These are phyloP conservation scores for Colletotrichum coccodes DNA, from an alignment of 2,329 filamentous ascomycete genomes.

Conservation along the genomic window DNA sequence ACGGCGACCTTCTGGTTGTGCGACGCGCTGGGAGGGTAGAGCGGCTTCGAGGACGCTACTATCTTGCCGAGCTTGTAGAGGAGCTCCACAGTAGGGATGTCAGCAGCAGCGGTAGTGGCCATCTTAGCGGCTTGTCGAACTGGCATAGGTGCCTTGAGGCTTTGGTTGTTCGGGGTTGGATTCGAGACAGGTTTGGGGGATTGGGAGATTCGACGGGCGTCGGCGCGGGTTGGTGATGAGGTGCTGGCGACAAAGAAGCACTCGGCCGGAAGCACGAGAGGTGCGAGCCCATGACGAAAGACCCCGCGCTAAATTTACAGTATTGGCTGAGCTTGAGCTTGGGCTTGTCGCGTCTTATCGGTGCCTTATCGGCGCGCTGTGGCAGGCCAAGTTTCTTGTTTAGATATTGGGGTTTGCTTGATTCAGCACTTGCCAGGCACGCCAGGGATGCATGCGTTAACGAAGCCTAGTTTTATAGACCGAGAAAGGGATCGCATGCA, in stretches of 20 bases:
- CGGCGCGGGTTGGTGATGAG: background rate
- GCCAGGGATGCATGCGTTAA: too few relatives aligned
- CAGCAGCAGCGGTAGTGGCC: slow-evolving; percentile 53
- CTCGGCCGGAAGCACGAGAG: slow-evolving; percentile 1
- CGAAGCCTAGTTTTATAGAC: too few relatives aligned
- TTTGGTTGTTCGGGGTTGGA: background rate
- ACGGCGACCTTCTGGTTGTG: slow-evolving; percentile 77
- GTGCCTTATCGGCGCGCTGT: slow-evolving; percentile 5
- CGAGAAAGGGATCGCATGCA: too few relatives aligned
- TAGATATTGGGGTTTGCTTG: background rate
- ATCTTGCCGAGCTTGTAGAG: slow-evolving; percentile 73
- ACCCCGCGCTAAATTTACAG: slow-evolving; percentile 16
- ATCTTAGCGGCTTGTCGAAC: slow-evolving; percentile 40
- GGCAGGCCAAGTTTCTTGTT: too few relatives aligned
- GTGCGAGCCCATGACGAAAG: slow-evolving; percentile 25
- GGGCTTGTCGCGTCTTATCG: background rate
- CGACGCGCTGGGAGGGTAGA: slow-evolving; percentile 52
- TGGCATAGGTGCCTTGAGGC: slow-evolving; percentile 8
- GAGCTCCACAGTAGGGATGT: slow-evolving; percentile 70
- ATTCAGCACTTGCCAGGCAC: too few relatives aligned
- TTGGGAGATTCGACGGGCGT: background rate
- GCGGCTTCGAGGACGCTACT: slow-evolving; percentile 36
- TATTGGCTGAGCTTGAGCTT: slow-evolving; percentile 5
- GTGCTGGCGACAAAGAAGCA: slow-evolving; percentile 4
- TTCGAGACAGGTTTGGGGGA: background rate